phyloP scores from a whole-genome alignment of 345 rosid genomes.

The Nasturtium officinale region DNA sequence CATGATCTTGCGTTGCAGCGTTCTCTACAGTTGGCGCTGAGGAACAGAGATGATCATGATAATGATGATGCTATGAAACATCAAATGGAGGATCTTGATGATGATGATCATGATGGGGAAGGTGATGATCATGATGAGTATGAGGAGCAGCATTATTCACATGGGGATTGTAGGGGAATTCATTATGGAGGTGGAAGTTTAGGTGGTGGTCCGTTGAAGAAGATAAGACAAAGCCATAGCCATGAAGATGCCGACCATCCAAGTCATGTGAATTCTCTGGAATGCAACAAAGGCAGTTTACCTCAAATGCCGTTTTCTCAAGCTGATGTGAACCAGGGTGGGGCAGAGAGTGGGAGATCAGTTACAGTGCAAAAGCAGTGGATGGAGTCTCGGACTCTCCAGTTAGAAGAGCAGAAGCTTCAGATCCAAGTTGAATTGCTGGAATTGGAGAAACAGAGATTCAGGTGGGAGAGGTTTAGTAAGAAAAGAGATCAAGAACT shows the following conservation, averaged over 20 bases:
- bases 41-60: slow-evolving; percentile 76
- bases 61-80: slow-evolving; percentile 60
- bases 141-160: slow-evolving; percentile 57
- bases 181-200: slow-evolving; percentile 45
- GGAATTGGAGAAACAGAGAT: slow-evolving; percentile 81
- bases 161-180: slow-evolving; percentile 50
- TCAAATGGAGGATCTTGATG: slow-evolving; percentile 70
- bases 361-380: slow-evolving; percentile 64
- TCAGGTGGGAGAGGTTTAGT: slow-evolving; percentile 86
- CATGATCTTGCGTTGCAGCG: slow-evolving; percentile 83
- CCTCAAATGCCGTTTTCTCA: slow-evolving; percentile 48
- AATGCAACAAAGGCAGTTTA: slow-evolving; percentile 35
- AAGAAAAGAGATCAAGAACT: slow-evolving; percentile 76
- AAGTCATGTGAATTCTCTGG: slow-evolving; percentile 36
- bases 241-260: slow-evolving; percentile 57
- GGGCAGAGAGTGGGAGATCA: slow-evolving; percentile 53
- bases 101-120: slow-evolving; percentile 74
- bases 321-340: slow-evolving; percentile 56
- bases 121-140: slow-evolving; percentile 72
- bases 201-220: slow-evolving; percentile 56
- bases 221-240: slow-evolving; percentile 56
- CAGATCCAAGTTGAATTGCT: slow-evolving; percentile 73
- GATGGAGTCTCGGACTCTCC: slow-evolving; percentile 67
- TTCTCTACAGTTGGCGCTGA: slow-evolving; percentile 71
- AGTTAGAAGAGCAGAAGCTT: slow-evolving; percentile 78